Base-by-base conservation (phyloP, 1,284 basidiomycete species). In the Schizophyllum commune region DNA sequence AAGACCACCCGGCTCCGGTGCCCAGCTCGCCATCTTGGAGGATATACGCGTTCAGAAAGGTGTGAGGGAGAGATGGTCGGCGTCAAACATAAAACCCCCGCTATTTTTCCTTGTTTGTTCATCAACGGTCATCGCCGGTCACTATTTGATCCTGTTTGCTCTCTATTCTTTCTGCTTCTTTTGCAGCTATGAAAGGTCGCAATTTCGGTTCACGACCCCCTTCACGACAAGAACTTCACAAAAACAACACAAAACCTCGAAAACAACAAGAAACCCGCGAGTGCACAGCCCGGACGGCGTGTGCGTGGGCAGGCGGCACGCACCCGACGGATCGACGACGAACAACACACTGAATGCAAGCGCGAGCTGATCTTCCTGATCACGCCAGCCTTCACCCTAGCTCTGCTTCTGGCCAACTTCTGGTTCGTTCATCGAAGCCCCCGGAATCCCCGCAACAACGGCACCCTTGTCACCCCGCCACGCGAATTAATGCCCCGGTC, bases 1-100 rank as follows among this genome's bases (percentile, higher is more conserved):
- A 71, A 94, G 79, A 69, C 88, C 92, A 64, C 80, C 82, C 69
- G 83, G 84, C 69, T 90, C 84, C 66, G 92, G 92, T 65, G 77
- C 77, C 92, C 92, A 94, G 57, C 75, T 66, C 60, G 73, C 68
- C 78, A 79, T 79, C 70, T 73, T 73, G 64, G 69, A 69, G 32
- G 20, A 58, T 34, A 61, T 57, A 71, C 73, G 71, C 73, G 71
- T 69, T 67, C 58, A 67, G 63, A 65, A 64, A 59, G 63, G 58
- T 63, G 66, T 68, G 63, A 57, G 55, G 66, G 67, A 57, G 59
- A 64, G 27, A 56, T 51, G 59, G 58, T 55, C 47, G 59, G 59
- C 59, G 34, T 54, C 56, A 60, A 56, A 60, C 55, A 60, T 54
- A 57, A 54, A 56, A 57, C 39, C 55, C 55, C 52, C 52, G 39